phyloP scores from a whole-genome alignment of 495 filamentous ascomycete genomes.

The Coniosporium apollinis region DNA sequence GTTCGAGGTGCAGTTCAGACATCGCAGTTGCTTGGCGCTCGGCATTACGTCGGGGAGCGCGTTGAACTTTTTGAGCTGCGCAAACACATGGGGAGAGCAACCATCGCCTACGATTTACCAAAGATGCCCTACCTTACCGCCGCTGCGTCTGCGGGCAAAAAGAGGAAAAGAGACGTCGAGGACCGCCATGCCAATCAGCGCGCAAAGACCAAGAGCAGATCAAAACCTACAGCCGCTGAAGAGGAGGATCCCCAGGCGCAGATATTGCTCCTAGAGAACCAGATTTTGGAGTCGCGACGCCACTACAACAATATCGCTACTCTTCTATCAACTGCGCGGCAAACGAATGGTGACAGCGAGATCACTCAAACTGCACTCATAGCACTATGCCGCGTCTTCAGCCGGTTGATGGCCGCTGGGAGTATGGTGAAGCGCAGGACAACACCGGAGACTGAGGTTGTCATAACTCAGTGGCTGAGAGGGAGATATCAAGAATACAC shows the following conservation, averaged over 20 bases:
- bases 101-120: no score
- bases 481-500: slow-evolving; percentile 52
- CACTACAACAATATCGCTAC: slow-evolving; percentile 85
- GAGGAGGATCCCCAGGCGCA: slow-evolving; percentile 31
- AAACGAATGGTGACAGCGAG: slow-evolving; percentile 18
- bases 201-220: slow-evolving; percentile 18
- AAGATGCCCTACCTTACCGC: background rate
- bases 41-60: no score
- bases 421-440: slow-evolving; percentile 44
- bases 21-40: no score
- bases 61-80: no score
- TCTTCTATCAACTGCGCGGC: slow-evolving; percentile 43
- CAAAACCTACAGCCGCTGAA: slow-evolving; percentile 23
- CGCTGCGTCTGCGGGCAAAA: slow-evolving; percentile 2
- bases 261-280: slow-evolving; percentile 53
- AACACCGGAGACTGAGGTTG: slow-evolving; percentile 51
- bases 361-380: slow-evolving; percentile 45
- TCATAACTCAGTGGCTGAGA: slow-evolving; percentile 64
- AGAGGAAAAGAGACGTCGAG: slow-evolving; percentile 20
- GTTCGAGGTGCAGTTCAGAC: slow-evolving; percentile 3
- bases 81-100: no score
- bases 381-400: slow-evolving; percentile 78
- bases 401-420: slow-evolving; percentile 62
- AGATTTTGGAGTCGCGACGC: slow-evolving; percentile 67
- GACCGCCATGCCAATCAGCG: slow-evolving; percentile 27